Base-by-base conservation (phyloP, 106 monocot species). In the Phalaenopsis aphrodite region DNA sequence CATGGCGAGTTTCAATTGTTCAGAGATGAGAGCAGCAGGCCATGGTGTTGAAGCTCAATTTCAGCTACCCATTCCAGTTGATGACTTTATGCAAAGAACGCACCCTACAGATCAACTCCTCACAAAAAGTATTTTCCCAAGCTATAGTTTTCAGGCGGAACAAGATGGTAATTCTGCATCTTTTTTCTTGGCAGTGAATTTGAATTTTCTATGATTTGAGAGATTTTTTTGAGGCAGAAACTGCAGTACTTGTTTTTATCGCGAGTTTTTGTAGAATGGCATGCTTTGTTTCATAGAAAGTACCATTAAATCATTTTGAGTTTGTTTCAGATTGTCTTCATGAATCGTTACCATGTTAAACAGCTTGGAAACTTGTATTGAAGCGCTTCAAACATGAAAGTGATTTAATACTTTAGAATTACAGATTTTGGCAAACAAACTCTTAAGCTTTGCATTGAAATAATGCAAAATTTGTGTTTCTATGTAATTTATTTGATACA, bases 41-140 rank as follows among this genome's bases (percentile, higher is more conserved):
- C 85, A 93, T 88, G 95, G 93, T 10, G 88, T 95, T 84, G 93
- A 95, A 55, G 87, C 90, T 41, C 95, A 95, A 68, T 95, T 95
- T 58, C 95, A 93, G 85, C 74, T 89, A 66, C 88, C 95, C 8
- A 81, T 95, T 78, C 83, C 78, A 71, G 93, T 96, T 61, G 91
- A 91, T 82, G 96, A 96, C 77, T 96, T 93, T 71, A 93, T 93
- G 96, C 96, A 96, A 83, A 91, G 88, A 81, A 73, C 91, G 24
- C 93, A 91, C 56, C 83, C 91, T 43, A 83, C 86, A 1, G 93
- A 95, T 79, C 95, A 91, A 84, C 76, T 88, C 30, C 82, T 93
- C 18, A 47, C 72, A 19, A 93, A 88, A 79, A 83, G 80, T 38
- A 87, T 42, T 76, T 87, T 80, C 45, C 61, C 85, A 42, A 87